Conservation (phyloP, 257 asterid species). For the Anisodus acutangulus region DNA sequence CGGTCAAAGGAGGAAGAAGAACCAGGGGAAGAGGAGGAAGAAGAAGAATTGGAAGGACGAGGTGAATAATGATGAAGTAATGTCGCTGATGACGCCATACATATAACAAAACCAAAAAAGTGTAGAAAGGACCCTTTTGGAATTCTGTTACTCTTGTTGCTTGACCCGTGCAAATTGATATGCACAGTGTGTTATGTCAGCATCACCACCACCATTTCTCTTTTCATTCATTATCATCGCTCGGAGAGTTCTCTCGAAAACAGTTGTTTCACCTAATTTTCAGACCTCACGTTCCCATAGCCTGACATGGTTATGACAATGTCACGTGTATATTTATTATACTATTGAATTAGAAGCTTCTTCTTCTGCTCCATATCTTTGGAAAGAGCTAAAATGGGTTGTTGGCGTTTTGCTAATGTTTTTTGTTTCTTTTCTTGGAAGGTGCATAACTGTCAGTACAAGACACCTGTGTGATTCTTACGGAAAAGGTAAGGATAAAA, state of each 20-base stretch:
- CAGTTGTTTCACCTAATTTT: too few relatives aligned
- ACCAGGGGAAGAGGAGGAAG: constrained; percentile 43
- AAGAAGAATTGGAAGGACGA: constrained; percentile 28
- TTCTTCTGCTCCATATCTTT: neutral
- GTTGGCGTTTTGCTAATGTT: neutral
- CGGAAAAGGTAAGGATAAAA: too few relatives aligned
- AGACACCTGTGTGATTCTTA: too few relatives aligned
- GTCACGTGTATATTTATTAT: too few relatives aligned
- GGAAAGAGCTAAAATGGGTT: neutral
- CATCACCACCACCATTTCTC: neutral
- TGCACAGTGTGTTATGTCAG: neutral
- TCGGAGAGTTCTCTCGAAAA: too few relatives aligned
- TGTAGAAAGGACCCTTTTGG: neutral
- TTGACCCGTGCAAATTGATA: neutral
- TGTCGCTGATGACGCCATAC: constrained; percentile 51
- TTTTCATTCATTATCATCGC: too few relatives aligned
- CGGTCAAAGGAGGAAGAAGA: constrained; percentile 44
- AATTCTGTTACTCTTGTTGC: neutral
- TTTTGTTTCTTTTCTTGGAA: neutral
- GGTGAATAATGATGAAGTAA: constrained; percentile 39
- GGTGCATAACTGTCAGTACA: neutral
- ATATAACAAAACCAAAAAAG: neutral
- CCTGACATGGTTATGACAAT: too few relatives aligned
- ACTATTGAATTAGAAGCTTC: neutral
- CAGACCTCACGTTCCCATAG: too few relatives aligned